A percentile compares a stretch with the other conserved stretches of the same genome.
These are phyloP conservation scores for Phytophthora idaei DNA, from an alignment of 352 stramenopile genomes.

Conservation along the genomic window DNA sequence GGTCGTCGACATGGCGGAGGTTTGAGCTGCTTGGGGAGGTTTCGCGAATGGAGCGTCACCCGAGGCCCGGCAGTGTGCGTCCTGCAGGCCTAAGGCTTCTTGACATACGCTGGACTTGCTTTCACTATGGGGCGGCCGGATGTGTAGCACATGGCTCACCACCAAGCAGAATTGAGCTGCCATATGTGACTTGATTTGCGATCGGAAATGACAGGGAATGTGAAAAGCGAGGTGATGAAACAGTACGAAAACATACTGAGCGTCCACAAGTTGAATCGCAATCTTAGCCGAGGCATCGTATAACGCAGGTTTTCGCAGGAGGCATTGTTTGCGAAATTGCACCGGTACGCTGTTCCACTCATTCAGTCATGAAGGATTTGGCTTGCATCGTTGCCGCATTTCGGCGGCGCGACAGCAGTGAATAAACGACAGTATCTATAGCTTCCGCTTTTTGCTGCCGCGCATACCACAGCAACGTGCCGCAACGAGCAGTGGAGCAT, in stretches of 20 bases:
- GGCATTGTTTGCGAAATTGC: conserved; percentile 14
- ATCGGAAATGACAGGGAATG: conserved; percentile 18
- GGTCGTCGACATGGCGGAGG: conserved; percentile 30
- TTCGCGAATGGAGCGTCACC: conserved; percentile 37
- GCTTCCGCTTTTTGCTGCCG: too few relatives aligned
- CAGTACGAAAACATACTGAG: not conserved
- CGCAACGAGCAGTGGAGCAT: conserved; percentile 16
- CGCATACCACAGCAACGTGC: not conserved
- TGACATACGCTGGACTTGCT: conserved; percentile 13
- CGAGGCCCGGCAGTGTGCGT: not conserved
- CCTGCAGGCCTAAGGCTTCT: not conserved
- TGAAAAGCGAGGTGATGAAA: not conserved
- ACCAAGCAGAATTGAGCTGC: conserved; percentile 29
- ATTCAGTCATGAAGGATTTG: too few relatives aligned
- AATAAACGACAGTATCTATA: too few relatives aligned
- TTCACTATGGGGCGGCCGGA: conserved; percentile 11
- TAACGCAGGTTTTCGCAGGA: conserved; percentile 1
- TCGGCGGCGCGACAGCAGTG: too few relatives aligned
- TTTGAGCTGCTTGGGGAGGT: conserved; percentile 25
- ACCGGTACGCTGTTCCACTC: not conserved
- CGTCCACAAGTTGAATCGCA: not conserved
- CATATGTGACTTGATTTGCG: too few relatives aligned
- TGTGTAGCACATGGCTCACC: conserved; percentile 26
- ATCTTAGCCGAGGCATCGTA: conserved; percentile 1
- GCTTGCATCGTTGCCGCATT: too few relatives aligned